Conservation (phyloP, 805 yeast genomes). For the Myxozyma neglecta region DNA sequence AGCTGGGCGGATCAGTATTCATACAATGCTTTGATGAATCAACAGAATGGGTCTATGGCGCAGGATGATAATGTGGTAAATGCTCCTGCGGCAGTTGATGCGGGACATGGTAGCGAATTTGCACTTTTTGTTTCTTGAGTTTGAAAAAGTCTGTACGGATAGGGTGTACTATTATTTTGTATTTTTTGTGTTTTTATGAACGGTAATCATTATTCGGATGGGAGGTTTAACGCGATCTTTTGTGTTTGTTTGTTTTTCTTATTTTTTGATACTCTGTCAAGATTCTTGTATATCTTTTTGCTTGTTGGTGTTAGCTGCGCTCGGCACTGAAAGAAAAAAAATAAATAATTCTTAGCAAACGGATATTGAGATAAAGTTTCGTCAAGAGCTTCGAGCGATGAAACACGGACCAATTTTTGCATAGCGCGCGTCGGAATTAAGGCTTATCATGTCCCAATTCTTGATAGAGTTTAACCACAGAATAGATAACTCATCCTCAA, state of each 20-base stretch:
- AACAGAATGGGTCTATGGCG: background rate
- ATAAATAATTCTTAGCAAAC: too few relatives aligned
- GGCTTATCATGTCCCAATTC: too few relatives aligned
- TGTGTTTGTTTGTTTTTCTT: background rate
- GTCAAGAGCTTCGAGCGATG: too few relatives aligned
- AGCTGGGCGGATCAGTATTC: conserved; percentile 19
- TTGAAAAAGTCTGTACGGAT: background rate
- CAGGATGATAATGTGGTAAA: background rate
- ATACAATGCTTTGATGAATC: conserved; percentile 1
- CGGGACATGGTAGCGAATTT: background rate
- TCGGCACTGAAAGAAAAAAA: too few relatives aligned
- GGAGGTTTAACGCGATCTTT: background rate
- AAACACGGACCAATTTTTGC: too few relatives aligned
- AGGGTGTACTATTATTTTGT: background rate
- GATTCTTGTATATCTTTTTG: background rate
- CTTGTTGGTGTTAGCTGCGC: background rate
- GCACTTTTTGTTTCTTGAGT: conserved; percentile 1
- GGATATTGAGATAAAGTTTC: too few relatives aligned
- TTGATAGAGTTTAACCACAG: too few relatives aligned
- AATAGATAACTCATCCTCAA: too few relatives aligned
- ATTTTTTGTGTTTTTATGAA: background rate
- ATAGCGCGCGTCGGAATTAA: too few relatives aligned
- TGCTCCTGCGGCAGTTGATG: background rate
- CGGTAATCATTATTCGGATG: background rate
- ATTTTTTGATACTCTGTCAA: background rate